These are phyloP conservation scores for Gossypium arboreum DNA, from an alignment of 345 rosid genomes.

Conservation along the genomic window DNA sequence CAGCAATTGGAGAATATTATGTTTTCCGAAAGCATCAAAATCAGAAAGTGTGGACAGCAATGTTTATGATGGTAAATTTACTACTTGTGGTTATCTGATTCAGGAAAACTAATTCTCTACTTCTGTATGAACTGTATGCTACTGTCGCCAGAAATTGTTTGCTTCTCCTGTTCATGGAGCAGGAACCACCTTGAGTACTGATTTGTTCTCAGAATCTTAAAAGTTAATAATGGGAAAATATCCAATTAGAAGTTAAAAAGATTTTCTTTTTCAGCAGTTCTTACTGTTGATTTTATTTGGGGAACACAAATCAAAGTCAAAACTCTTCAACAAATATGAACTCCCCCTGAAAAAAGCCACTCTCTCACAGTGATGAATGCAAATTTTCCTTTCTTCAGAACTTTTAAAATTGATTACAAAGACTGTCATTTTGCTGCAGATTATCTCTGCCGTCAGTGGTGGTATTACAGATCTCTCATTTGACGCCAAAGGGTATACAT, in stretches of 20 bases:
- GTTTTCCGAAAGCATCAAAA: conserved; percentile 80
- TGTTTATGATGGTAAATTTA: conserved; percentile 75
- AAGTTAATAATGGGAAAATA: too few species aligned
- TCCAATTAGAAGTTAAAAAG: too few species aligned
- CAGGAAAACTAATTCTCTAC: not conserved
- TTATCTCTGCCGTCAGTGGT: conserved; percentile 76
- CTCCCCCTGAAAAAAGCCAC: not conserved
- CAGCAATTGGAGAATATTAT: conserved; percentile 83
- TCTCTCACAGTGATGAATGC: not conserved
- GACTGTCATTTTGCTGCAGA: conserved; percentile 38
- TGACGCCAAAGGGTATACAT: conserved; percentile 62
- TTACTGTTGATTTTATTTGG: too few species aligned
- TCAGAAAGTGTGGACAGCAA: conserved; percentile 89
- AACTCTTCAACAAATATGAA: not conserved
- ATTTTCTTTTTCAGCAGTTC: too few species aligned
- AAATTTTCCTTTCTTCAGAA: not conserved
- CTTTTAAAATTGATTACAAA: not conserved
- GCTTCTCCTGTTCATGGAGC: too few species aligned
- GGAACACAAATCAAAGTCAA: not conserved
- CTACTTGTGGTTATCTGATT: not conserved
- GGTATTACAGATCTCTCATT: conserved; percentile 89
- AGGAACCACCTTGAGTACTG: too few species aligned
- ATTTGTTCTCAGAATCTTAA: too few species aligned
- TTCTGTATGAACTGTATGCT: not conserved
- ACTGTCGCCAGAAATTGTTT: not conserved